Conservation (phyloP, 345 rosid genomes). For the Euclidium syriacum region DNA sequence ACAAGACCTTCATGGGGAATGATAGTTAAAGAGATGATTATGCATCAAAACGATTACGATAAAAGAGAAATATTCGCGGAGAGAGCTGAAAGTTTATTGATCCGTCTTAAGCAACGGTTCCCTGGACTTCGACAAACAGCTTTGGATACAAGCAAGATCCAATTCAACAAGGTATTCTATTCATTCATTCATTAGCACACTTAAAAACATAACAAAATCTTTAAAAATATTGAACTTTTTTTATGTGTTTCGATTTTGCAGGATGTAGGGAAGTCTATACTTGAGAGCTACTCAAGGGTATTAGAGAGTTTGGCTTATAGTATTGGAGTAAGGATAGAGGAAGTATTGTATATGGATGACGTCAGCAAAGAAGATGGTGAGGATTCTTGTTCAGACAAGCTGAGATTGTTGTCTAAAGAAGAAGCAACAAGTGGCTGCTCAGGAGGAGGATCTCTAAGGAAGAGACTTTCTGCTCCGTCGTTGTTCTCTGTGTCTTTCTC, state of each 20-base stretch:
- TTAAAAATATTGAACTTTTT: background rate
- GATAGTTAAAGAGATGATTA: conserved; percentile 84
- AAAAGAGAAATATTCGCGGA: conserved; percentile 77
- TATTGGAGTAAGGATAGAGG: conserved; percentile 85
- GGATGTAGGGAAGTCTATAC: conserved; percentile 93
- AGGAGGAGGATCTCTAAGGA: conserved; percentile 50
- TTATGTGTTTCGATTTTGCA: conserved; percentile 35
- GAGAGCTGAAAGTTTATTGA: conserved; percentile 78
- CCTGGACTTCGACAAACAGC: conserved; percentile 84
- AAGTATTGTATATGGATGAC: conserved; percentile 81
- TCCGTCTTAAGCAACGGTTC: conserved; percentile 81
- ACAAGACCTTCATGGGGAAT: conserved; percentile 82
- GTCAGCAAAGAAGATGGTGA: conserved; percentile 52
- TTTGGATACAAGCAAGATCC: conserved; percentile 90
- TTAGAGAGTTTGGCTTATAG: conserved; percentile 85
- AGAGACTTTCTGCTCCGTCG: conserved; percentile 54
- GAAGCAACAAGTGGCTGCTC: conserved; percentile 47
- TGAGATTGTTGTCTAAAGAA: conserved; percentile 29
- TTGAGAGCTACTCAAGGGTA: conserved; percentile 97
- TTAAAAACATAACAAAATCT: background rate
- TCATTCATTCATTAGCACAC: background rate
- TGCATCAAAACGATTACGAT: conserved; percentile 71
- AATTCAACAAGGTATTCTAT: conserved; percentile 65
- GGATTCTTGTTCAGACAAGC: conserved; percentile 29
- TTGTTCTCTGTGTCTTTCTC: conserved; percentile 49